A percentile compares a stretch with the other conserved stretches of the same genome.
Conservation (phyloP, 306 rosid species). For the Hippophae tibetana region DNA sequence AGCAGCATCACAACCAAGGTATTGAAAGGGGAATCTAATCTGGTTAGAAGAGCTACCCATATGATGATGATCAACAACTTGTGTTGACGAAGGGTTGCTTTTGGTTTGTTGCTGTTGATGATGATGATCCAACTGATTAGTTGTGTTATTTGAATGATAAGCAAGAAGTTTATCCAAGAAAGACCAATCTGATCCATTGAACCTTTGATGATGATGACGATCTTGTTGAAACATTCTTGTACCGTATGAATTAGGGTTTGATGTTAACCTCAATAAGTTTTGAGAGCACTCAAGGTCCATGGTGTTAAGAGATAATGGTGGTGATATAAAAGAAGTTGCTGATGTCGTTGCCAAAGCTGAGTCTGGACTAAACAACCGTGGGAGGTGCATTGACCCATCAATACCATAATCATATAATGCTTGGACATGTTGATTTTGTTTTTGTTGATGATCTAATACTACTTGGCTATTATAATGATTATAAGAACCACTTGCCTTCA, state of each 20-base stretch:
- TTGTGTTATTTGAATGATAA: slow-evolving; percentile 20
- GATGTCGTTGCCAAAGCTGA: slow-evolving; percentile 9
- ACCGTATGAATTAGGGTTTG: not conserved
- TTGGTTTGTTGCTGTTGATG: slow-evolving; percentile 3
- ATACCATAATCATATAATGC: slow-evolving; percentile 30
- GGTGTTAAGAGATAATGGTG: slow-evolving; percentile 22
- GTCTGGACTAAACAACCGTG: slow-evolving; percentile 80
- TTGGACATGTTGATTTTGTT: slow-evolving; percentile 43
- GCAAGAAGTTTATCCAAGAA: slow-evolving; percentile 84
- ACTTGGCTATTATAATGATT: not conserved
- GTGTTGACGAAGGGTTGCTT: slow-evolving; percentile 10
- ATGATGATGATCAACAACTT: slow-evolving; percentile 12
- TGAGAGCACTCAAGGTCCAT: slow-evolving; percentile 60
- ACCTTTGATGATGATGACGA: slow-evolving; percentile 38
- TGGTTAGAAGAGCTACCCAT: slow-evolving; percentile 25
- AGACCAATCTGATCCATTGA: slow-evolving; percentile 73
- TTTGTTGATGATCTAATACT: slow-evolving; percentile 24
- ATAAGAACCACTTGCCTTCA: slow-evolving; percentile 33
- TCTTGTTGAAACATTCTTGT: slow-evolving; percentile 1
- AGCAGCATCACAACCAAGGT: slow-evolving; percentile 47
- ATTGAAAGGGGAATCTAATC: slow-evolving; percentile 67
- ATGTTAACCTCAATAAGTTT: slow-evolving; percentile 51
- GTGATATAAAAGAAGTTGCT: slow-evolving; percentile 7
- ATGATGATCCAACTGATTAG: slow-evolving; percentile 20
- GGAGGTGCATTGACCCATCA: slow-evolving; percentile 70